Conservation (phyloP, 345 rosid genomes). For the Citropsis articulata region DNA sequence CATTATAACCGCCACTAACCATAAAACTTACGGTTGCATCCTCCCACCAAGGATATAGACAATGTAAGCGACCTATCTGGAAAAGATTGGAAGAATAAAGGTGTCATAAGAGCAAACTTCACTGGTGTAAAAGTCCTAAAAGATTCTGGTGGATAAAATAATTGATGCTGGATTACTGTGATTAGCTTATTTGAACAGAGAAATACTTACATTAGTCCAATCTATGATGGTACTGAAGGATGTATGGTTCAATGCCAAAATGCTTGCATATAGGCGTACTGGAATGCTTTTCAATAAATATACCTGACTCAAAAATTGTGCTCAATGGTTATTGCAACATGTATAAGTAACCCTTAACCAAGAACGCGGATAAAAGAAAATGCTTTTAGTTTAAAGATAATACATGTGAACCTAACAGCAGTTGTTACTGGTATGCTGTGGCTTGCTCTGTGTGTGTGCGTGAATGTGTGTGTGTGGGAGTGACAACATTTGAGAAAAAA, state of each 20-base stretch:
- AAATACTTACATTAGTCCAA: slow-evolving; percentile 70
- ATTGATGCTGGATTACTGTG: neutral
- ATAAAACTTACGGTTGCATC: slow-evolving; percentile 83
- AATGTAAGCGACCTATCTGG: slow-evolving; percentile 87
- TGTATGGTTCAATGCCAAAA: slow-evolving; percentile 51
- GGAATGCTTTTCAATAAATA: slow-evolving; percentile 74
- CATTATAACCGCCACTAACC: slow-evolving; percentile 83
- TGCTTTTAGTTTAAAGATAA: neutral
- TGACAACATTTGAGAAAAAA: neutral
- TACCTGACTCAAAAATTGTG: slow-evolving; percentile 37
- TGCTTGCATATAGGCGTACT: slow-evolving; percentile 54
- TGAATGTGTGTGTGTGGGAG: neutral
- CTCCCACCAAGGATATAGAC: slow-evolving; percentile 90
- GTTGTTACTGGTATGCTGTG: neutral
- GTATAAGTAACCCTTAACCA: neutral
- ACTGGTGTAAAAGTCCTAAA: slow-evolving; percentile 3
- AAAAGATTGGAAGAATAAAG: slow-evolving; percentile 9
- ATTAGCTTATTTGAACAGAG: neutral
- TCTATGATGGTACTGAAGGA: slow-evolving; percentile 61
- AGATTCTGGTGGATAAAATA: neutral
- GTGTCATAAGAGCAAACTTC: slow-evolving; percentile 2
- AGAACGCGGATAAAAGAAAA: neutral
- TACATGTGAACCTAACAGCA: neutral
- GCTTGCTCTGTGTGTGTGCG: too few relatives aligned
- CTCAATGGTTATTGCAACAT: neutral